These are phyloP conservation scores for Mortierella claussenii DNA, from an alignment of 192 early-diverging fungal genomes.

Conservation along the genomic window DNA sequence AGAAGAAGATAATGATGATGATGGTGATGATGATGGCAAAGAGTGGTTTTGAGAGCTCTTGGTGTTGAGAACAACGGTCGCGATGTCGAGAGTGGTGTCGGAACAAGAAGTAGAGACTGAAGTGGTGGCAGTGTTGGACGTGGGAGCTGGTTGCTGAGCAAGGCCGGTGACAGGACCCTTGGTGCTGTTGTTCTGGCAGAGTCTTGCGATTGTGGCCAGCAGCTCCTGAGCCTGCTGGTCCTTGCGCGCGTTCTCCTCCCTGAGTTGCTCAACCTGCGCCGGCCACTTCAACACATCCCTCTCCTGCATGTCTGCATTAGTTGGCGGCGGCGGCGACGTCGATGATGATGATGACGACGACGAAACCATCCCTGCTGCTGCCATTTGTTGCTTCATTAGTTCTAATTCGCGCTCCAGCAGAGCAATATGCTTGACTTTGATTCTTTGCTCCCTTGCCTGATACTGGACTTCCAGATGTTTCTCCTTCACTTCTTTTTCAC, in stretches of 20 bases:
- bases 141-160: no score
- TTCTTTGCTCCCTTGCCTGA: slow-evolving; percentile 30
- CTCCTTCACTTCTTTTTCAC: slow-evolving; percentile 20
- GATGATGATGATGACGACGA: neutral
- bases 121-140: no score
- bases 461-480: no score
- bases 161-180: slow-evolving; percentile 45
- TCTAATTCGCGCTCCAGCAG: slow-evolving; percentile 36
- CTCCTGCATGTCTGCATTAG: neutral
- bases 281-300: neutral
- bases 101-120: no score
- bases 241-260: slow-evolving; percentile 28
- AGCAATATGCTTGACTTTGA: slow-evolving; percentile 31
- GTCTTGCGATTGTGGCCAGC: neutral
- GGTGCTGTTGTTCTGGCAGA: slow-evolving; percentile 82
- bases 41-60: no score
- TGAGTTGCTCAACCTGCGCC: slow-evolving; percentile 24
- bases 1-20: neutral
- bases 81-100: no score
- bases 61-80: neutral
- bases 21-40: no score
- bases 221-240: slow-evolving; percentile 26
- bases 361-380: neutral
- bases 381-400: slow-evolving; percentile 16
- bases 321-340: neutral